Percentiles rank a stretch among this genome's conserved stretches.
Evolutionary conservation across 371 early-diverging fungal genomes (phyloP).

Genomic region (Dichotomocladium elegans): DNA sequence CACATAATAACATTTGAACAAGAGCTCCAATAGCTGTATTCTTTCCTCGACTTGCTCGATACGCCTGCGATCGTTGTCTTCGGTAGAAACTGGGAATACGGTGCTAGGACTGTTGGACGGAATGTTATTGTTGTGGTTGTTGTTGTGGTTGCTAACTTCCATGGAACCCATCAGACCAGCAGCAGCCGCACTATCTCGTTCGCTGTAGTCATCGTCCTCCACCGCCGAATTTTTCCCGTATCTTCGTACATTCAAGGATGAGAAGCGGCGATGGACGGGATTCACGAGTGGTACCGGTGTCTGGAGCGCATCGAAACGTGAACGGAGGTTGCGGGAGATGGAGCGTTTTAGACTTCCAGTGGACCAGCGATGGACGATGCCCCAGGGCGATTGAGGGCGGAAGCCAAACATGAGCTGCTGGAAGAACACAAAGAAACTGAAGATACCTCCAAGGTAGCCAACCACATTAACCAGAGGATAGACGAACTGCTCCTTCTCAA

Average conservation of each 20-base stretch:
- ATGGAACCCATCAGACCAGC: no score
- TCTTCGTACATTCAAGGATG: no score
- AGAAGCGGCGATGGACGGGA: constrained; percentile 21
- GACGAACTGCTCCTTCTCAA: constrained; percentile 16
- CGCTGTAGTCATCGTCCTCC: no score
- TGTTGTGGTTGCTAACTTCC: no score
- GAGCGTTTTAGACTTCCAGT: constrained; percentile 19
- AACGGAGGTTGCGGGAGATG: constrained; percentile 14
- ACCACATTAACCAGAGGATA: constrained; percentile 20
- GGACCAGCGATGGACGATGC: constrained; percentile 33
- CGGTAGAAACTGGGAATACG: no score
- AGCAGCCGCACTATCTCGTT: no score
- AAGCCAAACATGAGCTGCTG: constrained; percentile 32
- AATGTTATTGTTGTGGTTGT: no score
- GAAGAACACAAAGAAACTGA: constrained; percentile 25
- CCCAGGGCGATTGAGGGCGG: constrained; percentile 39
- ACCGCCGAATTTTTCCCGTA: no score
- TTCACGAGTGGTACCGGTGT: constrained; percentile 28
- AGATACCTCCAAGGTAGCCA: constrained; percentile 31
- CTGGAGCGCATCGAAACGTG: constrained; percentile 11
- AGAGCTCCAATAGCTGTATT: constrained; percentile 13
- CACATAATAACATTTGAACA: constrained; percentile 7
- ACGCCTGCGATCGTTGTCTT: constrained; percentile 9
- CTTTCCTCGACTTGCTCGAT: constrained; percentile 21
- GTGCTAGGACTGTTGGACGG: no score